Conservation (phyloP, 805 yeast genomes). For the Candida glaebosa region DNA sequence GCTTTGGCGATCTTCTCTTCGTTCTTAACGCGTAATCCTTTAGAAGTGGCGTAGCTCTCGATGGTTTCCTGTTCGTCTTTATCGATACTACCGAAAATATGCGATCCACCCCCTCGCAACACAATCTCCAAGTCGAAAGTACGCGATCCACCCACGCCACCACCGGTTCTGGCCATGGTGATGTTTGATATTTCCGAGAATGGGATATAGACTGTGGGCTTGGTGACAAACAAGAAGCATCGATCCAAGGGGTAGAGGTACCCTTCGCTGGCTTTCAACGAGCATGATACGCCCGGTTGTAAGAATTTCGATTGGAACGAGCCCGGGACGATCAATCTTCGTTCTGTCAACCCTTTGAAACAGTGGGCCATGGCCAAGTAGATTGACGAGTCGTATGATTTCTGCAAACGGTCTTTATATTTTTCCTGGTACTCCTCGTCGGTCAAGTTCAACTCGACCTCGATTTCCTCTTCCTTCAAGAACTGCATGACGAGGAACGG, state of each 20-base stretch:
- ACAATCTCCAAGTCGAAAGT: slow-evolving; percentile 89
- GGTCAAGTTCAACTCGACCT: slow-evolving; percentile 79
- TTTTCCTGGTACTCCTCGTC: slow-evolving; percentile 76
- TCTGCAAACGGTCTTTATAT: slow-evolving; percentile 71
- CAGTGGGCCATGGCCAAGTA: slow-evolving; percentile 85
- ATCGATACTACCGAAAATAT: slow-evolving; percentile 83
- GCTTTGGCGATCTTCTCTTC: slow-evolving; percentile 88
- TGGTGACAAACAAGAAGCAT: slow-evolving; percentile 85
- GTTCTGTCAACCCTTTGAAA: slow-evolving; percentile 84
- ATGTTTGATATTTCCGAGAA: slow-evolving; percentile 74
- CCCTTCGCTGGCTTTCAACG: slow-evolving; percentile 94
- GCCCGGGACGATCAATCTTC: slow-evolving; percentile 82
- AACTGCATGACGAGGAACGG: slow-evolving; percentile 91
- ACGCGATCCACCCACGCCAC: slow-evolving; percentile 69
- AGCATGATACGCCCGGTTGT: slow-evolving; percentile 86
- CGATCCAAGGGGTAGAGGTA: slow-evolving; percentile 89
- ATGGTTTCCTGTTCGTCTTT: slow-evolving; percentile 83
- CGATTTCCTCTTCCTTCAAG: slow-evolving; percentile 84
- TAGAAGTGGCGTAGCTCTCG: slow-evolving; percentile 72
- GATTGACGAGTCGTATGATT: slow-evolving; percentile 78
- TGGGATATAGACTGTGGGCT: slow-evolving; percentile 91
- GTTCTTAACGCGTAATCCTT: slow-evolving; percentile 77
- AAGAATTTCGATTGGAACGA: slow-evolving; percentile 70
- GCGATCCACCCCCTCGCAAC: slow-evolving; percentile 60
- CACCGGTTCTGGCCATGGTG: slow-evolving; percentile 84